A percentile compares a stretch with the other conserved stretches of the same genome.
Evolutionary conservation across 1,139 yeast species (phyloP).

Genomic region (Saccharomycopsis crataegensis): DNA sequence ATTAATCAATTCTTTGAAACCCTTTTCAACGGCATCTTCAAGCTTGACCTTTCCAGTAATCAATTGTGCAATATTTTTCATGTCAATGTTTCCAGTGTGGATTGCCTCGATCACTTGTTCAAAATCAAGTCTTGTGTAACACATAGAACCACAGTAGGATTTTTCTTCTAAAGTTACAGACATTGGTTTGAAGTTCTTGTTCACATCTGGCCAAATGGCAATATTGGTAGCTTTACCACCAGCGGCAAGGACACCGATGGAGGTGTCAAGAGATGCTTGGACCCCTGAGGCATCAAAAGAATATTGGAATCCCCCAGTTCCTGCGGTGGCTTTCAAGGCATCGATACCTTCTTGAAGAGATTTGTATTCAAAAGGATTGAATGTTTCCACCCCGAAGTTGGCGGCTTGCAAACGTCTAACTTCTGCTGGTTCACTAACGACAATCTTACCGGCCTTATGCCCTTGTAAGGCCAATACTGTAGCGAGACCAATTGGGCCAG

Average conservation of each 20-base stretch:
- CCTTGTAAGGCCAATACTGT: slow-evolving; percentile 41
- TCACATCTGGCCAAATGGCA: slow-evolving; percentile 43
- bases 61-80: slow-evolving; percentile 32
- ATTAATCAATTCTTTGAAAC: slow-evolving; percentile 35
- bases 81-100: slow-evolving; percentile 33
- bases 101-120: slow-evolving; percentile 41
- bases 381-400: slow-evolving; percentile 34
- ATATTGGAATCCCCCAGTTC: slow-evolving; percentile 37
- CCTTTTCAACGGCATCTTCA: slow-evolving; percentile 38
- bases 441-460: slow-evolving; percentile 33
- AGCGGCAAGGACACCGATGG: slow-evolving; percentile 34
- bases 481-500: slow-evolving; percentile 47
- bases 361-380: slow-evolving; percentile 31
- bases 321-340: slow-evolving; percentile 31
- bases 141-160: slow-evolving; percentile 40
- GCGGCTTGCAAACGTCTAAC: slow-evolving; percentile 37
- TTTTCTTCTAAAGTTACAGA: slow-evolving; percentile 38
- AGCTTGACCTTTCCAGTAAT: slow-evolving; percentile 38
- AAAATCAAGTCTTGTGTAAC: slow-evolving; percentile 41
- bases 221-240: slow-evolving; percentile 45
- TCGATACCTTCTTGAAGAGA: slow-evolving; percentile 28
- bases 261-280: slow-evolving; percentile 37
- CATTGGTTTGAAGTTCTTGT: slow-evolving; percentile 39
- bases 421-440: slow-evolving; percentile 38
- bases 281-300: slow-evolving; percentile 47